Evolutionary conservation across 345 rosid species (phyloP).

Genomic region (Passiflora organensis): DNA sequence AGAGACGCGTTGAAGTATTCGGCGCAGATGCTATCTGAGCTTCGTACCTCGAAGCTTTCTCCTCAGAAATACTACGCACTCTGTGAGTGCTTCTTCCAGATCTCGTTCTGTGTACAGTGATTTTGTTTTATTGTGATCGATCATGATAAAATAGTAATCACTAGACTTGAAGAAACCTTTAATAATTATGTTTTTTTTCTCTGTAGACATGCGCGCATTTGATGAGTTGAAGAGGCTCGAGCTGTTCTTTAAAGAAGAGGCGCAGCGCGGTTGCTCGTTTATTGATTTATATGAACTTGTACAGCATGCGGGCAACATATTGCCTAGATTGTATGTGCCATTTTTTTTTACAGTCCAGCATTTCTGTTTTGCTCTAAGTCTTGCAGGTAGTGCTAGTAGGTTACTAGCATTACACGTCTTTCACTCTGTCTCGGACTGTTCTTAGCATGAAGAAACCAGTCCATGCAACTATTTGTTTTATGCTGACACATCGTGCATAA

Average conservation of each 20-base stretch:
- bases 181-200: constrained; percentile 11
- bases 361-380: background rate
- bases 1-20: constrained; percentile 96
- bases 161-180: background rate
- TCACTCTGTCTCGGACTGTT: no score
- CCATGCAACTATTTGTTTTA: no score
- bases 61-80: constrained; percentile 94
- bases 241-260: constrained; percentile 88
- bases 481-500: no score
- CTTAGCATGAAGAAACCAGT: no score
- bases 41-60: constrained; percentile 94
- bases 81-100: constrained; percentile 46
- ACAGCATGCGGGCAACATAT: constrained; percentile 96
- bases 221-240: constrained; percentile 96
- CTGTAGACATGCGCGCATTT: constrained; percentile 88
- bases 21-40: constrained; percentile 98
- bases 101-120: constrained; percentile 12
- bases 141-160: background rate
- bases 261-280: constrained; percentile 87
- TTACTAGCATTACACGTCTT: no score
- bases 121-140: no score
- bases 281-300: constrained; percentile 95
- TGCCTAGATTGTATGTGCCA: constrained; percentile 82
- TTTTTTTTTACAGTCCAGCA: background rate
- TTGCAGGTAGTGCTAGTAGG: background rate